Percentiles rank a stretch among this genome's conserved stretches.
phyloP scores from a whole-genome alignment of 805 yeast genomes.

The Ogataea paradorogensis region DNA sequence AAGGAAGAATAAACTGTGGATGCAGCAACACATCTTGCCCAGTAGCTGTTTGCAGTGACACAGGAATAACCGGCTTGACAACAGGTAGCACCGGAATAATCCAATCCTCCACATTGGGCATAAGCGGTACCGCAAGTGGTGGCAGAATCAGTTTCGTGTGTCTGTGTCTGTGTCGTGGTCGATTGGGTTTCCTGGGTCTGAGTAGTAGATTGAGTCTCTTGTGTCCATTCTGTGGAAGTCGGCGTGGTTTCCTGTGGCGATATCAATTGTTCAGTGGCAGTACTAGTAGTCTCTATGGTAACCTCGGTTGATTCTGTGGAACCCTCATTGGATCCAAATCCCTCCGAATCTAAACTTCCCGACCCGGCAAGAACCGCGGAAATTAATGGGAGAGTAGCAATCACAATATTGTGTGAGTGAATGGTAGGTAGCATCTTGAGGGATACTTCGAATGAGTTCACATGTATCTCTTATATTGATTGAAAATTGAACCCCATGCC shows the following conservation, averaged over 20 bases:
- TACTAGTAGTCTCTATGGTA: neutral
- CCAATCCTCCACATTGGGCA: constrained; percentile 33
- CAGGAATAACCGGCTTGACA: constrained; percentile 27
- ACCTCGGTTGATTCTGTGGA: neutral
- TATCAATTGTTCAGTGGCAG: neutral
- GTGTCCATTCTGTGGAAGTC: neutral
- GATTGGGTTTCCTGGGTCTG: neutral
- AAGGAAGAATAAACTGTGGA: constrained; percentile 19
- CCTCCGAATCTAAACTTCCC: constrained; percentile 19
- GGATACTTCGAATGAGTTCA: neutral
- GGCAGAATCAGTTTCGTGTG: constrained; percentile 4
- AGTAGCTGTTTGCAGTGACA: constrained; percentile 24
- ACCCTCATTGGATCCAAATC: neutral
- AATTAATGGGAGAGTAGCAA: constrained; percentile 13
- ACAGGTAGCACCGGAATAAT: constrained; percentile 27
- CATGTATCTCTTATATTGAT: constrained; percentile 3
- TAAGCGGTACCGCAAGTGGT: constrained; percentile 26
- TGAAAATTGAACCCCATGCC: constrained; percentile 1
- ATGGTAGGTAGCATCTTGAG: constrained; percentile 13
- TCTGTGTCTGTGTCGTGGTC: neutral
- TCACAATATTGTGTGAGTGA: constrained; percentile 10
- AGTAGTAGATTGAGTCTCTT: neutral
- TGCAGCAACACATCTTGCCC: constrained; percentile 31
- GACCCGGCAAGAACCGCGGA: constrained; percentile 10
- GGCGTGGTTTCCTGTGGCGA: neutral